Base-by-base conservation (phyloP, 2,329 filamentous ascomycete species). In the Phialophora macrospora region DNA sequence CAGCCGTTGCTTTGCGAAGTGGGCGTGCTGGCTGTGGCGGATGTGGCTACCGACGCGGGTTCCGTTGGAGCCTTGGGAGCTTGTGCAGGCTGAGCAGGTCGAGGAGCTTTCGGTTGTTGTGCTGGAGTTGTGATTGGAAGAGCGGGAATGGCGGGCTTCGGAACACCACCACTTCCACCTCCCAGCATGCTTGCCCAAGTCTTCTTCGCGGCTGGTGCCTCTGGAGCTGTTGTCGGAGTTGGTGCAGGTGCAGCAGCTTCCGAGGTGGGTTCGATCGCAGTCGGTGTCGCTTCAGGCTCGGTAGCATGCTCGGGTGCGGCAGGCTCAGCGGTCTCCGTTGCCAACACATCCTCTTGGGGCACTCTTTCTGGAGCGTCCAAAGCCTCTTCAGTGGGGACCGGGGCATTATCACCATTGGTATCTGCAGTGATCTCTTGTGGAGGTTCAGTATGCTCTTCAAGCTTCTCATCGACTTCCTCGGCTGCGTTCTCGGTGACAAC, bases 391-490 rank as follows among this genome's bases (percentile, higher is more conserved):
- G 6, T 44, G 59, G 72, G 70, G 60, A 77, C 77, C 55, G 79
- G 75, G 41, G 77, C 72, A 32, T 77, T 70, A 32, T 80, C 79
- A 44, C 80, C 81, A 68, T 82, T 83, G 67, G 80, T 76, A 65
- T 80, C 74, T 2, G 73, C 68, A 32, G 75, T 76, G 70, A 81
- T 75, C 60, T 74, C 72, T 66, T 76, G 83, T 22, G 63, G 60
- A 28, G 65, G 62, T 54, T 60, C 58, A 5, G 30, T 30, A 54
- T 70, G 61, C 17, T 65, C 61, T 79, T 94, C 89, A 24, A 93
- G 84, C 83, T 92, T 92, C 81, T 92, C 83, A 76, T 92, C 89
- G 46, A 93, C 85, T 72, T 84, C 82, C 24, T 80, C 77, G 46
- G 80, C 78, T 64, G 87, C 82, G 54, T 70, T 70, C 64, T 81